Percentiles rank a stretch among this genome's conserved stretches.
phyloP scores from a whole-genome alignment of 805 yeast species.

The Candida pini region DNA sequence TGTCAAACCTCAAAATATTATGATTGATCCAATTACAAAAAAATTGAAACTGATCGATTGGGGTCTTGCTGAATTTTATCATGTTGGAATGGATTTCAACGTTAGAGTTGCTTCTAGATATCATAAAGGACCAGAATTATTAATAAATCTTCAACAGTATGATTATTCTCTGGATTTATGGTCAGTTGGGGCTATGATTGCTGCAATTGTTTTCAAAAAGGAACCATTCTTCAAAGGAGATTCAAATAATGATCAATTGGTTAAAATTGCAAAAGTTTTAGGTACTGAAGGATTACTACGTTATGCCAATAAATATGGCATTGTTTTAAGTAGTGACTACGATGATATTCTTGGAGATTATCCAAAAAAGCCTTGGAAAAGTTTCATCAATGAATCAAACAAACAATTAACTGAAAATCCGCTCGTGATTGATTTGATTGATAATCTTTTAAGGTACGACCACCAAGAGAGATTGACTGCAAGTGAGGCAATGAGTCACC shows the following conservation, averaged over 20 bases:
- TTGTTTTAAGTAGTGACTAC: constrained; percentile 69
- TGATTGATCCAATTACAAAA: constrained; percentile 73
- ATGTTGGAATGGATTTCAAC: constrained; percentile 82
- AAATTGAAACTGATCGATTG: constrained; percentile 79
- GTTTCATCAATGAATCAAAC: constrained; percentile 53
- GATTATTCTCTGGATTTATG: constrained; percentile 87
- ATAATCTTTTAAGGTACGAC: constrained; percentile 70
- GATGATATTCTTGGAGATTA: constrained; percentile 67
- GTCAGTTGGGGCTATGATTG: constrained; percentile 90
- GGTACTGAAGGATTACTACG: constrained; percentile 73
- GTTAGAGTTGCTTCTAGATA: constrained; percentile 90
- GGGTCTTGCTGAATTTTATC: constrained; percentile 94
- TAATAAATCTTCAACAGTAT: constrained; percentile 76
- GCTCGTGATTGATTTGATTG: constrained; percentile 64
- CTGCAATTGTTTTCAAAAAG: constrained; percentile 79
- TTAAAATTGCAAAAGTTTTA: constrained; percentile 80
- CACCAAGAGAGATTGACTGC: constrained; percentile 88
- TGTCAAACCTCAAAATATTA: constrained; percentile 89
- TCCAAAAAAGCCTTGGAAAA: constrained; percentile 60
- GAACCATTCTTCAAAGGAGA: constrained; percentile 93
- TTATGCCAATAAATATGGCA: constrained; percentile 64
- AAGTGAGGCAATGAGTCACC: constrained; percentile 77
- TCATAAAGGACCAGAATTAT: constrained; percentile 87
- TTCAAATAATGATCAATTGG: constrained; percentile 86
- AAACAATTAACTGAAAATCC: constrained; percentile 44